These are phyloP conservation scores for Cercospora beticola DNA, from an alignment of 2,329 filamentous ascomycete genomes.

Conservation along the genomic window DNA sequence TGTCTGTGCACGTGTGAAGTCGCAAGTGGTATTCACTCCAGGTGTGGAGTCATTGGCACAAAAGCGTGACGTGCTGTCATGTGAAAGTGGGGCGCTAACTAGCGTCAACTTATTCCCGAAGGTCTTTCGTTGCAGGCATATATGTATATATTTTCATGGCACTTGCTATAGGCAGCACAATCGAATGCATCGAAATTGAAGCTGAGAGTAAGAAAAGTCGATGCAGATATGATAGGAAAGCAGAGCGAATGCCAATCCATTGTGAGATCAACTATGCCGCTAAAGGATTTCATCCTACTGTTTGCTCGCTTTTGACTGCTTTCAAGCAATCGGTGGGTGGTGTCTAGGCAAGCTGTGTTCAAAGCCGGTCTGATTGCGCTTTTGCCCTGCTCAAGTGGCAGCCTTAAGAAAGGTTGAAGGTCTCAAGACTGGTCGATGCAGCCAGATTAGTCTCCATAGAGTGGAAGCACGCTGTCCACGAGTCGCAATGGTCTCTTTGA, in stretches of 20 bases:
- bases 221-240: background rate
- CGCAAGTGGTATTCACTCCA: background rate
- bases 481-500: background rate
- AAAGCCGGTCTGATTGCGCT: background rate
- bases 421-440: background rate
- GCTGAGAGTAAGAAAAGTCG: background rate
- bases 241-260: background rate
- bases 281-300: background rate
- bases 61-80: conserved; percentile 5
- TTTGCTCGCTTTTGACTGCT: background rate
- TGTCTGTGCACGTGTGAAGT: background rate
- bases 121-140: background rate
- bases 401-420: background rate
- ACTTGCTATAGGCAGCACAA: background rate
- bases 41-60: background rate
- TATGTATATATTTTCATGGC: background rate
- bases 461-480: background rate
- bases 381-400: background rate
- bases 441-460: background rate
- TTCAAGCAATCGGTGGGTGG: background rate
- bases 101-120: background rate
- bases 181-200: background rate
- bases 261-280: background rate
- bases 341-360: background rate
- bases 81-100: conserved; percentile 3